phyloP scores from a whole-genome alignment of 805 yeast species.

The Diddensiella transvaalensis region DNA sequence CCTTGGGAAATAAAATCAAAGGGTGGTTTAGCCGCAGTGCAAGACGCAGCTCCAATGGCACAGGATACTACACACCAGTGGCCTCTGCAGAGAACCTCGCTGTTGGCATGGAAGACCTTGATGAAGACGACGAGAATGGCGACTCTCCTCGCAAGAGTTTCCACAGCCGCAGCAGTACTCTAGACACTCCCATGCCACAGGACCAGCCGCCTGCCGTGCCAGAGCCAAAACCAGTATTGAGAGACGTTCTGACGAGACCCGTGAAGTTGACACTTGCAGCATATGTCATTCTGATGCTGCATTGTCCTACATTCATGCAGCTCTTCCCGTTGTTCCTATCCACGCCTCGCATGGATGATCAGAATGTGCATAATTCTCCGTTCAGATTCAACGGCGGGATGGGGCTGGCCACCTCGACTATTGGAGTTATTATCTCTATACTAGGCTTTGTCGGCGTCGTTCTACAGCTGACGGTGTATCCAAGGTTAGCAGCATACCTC shows the following conservation, averaged over 20 bases:
- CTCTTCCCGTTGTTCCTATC: conserved; percentile 55
- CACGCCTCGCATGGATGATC: conserved; percentile 23
- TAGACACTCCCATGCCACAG: not conserved
- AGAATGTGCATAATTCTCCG: conserved; percentile 38
- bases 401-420: conserved; percentile 44
- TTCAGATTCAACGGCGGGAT: conserved; percentile 50
- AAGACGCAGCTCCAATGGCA: not conserved
- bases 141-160: not conserved
- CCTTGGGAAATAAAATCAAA: conserved; percentile 15
- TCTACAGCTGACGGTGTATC: conserved; percentile 48
- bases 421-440: conserved; percentile 48
- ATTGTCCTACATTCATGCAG: conserved; percentile 48
- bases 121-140: not conserved
- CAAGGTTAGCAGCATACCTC: conserved; percentile 46
- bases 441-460: conserved; percentile 54
- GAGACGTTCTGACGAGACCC: conserved; percentile 22
- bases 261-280: conserved; percentile 23
- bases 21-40: not conserved
- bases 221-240: conserved; percentile 9
- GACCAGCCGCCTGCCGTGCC: not conserved
- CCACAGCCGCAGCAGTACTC: not conserved
- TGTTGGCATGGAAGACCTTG: not conserved
- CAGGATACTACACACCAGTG: not conserved
- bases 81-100: conserved; percentile 3
- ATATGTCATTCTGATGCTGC: conserved; percentile 39